Conservation (phyloP, 768 basidiomycete genomes). For the Auriscalpium microsporum region DNA sequence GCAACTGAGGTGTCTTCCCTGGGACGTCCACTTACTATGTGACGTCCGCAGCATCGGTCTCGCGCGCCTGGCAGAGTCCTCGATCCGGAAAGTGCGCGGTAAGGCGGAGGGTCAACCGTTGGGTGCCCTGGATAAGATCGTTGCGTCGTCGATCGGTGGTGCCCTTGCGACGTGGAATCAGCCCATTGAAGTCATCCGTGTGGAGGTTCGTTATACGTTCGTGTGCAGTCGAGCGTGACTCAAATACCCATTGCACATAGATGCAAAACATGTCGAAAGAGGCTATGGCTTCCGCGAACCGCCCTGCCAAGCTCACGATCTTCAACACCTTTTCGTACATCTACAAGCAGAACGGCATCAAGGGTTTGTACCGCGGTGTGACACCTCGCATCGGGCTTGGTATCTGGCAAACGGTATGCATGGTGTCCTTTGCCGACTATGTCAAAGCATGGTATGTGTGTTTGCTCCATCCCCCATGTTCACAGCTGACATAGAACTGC, state of each 20-base stretch:
- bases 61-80: slow-evolving; percentile 81
- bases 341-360: slow-evolving; percentile 93
- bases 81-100: slow-evolving; percentile 71
- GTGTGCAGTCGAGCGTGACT: neutral
- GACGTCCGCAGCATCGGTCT: slow-evolving; percentile 77
- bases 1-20: neutral
- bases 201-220: slow-evolving; percentile 54
- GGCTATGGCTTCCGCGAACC: slow-evolving; percentile 52
- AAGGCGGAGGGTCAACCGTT: slow-evolving; percentile 70
- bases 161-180: slow-evolving; percentile 99
- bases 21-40: slow-evolving; percentile 6
- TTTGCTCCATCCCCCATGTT: neutral
- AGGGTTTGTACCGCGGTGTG: slow-evolving; percentile 95
- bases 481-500: neutral
- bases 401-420: slow-evolving; percentile 96
- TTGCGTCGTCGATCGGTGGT: slow-evolving; percentile 83
- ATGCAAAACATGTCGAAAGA: slow-evolving; percentile 99
- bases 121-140: slow-evolving; percentile 76
- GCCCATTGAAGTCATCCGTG: slow-evolving; percentile 94
- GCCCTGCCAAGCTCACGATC: slow-evolving; percentile 89
- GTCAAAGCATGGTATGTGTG: slow-evolving; percentile 70
- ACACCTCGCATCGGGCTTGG: slow-evolving; percentile 94
- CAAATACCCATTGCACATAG: slow-evolving; percentile 28
- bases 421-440: slow-evolving; percentile 97
- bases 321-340: slow-evolving; percentile 88